Conservation (phyloP, 306 rosid species). For the Potentilla sterilis region DNA sequence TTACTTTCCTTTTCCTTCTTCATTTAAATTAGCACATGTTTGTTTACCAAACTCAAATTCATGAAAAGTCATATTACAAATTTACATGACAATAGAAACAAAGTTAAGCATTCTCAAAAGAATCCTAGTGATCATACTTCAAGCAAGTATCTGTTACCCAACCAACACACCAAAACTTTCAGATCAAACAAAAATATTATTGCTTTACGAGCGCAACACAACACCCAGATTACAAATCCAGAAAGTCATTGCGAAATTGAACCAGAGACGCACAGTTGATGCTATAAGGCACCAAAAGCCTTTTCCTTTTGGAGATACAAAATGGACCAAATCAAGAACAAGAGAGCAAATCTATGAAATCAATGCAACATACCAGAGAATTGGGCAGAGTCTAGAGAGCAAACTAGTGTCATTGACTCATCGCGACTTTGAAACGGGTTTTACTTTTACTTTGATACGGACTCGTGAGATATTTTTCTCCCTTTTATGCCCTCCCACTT, state of each 20-base stretch:
- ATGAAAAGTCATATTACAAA: no score
- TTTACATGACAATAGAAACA: background rate
- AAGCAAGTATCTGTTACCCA: background rate
- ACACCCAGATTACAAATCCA: background rate
- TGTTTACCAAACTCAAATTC: background rate
- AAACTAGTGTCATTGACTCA: background rate
- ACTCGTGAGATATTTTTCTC: no score
- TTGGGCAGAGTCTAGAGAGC: background rate
- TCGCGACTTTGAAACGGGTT: background rate
- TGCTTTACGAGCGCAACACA: background rate
- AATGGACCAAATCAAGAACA: background rate
- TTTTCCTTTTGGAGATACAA: no score
- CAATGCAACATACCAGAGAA: background rate
- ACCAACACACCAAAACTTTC: background rate
- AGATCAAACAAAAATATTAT: background rate
- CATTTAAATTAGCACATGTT: no score
- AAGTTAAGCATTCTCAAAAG: background rate
- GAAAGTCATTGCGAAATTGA: no score
- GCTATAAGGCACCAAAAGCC: no score
- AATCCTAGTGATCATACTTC: background rate
- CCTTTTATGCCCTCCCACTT: no score
- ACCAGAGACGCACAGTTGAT: no score
- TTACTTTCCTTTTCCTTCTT: background rate
- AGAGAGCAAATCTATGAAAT: background rate
- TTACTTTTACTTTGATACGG: no score